Evolutionary conservation across 495 filamentous ascomycete genomes (phyloP), one percentile per base, ranked within the genome.

Genomic region (Peziza echinospora): DNA sequence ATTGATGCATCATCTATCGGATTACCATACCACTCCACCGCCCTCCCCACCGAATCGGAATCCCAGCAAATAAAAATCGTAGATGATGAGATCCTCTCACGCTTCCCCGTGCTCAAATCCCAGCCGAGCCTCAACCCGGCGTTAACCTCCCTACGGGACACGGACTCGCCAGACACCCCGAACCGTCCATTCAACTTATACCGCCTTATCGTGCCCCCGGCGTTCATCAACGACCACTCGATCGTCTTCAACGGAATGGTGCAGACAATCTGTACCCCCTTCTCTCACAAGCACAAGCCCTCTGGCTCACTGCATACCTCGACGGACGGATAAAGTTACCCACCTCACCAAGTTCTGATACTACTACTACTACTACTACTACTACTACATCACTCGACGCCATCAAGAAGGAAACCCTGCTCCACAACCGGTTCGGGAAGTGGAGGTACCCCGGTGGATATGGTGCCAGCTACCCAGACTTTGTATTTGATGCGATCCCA

Each of bases 401-500:
- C 7, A 47, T 69, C 11, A 48, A 60, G 23, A 71, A 66, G 60
- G 74, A 81, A 51, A 76, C 76, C 0, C 65, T 72, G 11, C 60
- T 87, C 47, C 66, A 76, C 54, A 70, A 69, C 17, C 71, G 80
- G 9, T 85, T 77, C 53, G 75, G 79, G 0, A 70, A 70, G 49
- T 80, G 75, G 72, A 64, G 82, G 7, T 79, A 76, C 51, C 76
- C 76, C 0, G 68, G 65, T 2, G 80, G 79, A 2, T 73, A 71
- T 46, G 80, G 78, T 0, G 60, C 60, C 19, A 67, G 71, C 47
- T 73, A 72, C 48, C 77, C 78, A 0, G 80, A 83, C 53, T 73
- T 83, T 47, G 75, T 80, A 43, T 85, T 84, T 54, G 82, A 89
- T 58, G 71, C 68, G 1, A 51, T 85, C 39, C 77, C 82, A n/a